phyloP scores from a whole-genome alignment of 345 rosid species.

The Dipteronia sinensis region DNA sequence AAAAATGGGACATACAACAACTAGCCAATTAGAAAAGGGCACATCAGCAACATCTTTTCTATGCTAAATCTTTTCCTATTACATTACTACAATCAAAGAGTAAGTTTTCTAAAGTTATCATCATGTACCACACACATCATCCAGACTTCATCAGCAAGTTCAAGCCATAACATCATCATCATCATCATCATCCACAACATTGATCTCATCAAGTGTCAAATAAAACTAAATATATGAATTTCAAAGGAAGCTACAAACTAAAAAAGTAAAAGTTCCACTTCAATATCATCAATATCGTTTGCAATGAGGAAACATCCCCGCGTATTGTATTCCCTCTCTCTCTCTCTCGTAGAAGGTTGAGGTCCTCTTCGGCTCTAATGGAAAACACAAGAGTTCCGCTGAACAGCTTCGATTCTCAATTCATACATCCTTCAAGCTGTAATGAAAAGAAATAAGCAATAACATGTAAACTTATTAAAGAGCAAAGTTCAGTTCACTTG shows the following conservation, averaged over 20 bases:
- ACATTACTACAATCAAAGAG: conserved; percentile 36
- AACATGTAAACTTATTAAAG: neutral
- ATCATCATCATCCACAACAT: conserved; percentile 35
- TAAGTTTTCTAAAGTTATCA: conserved; percentile 30
- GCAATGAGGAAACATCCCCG: conserved; percentile 15
- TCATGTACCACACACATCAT: conserved; percentile 26
- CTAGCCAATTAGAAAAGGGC: conserved; percentile 28
- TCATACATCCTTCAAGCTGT: conserved; percentile 25
- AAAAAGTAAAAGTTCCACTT: conserved; percentile 28
- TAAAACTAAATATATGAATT: conserved; percentile 33
- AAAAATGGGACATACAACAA: conserved; percentile 31
- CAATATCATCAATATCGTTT: conserved; percentile 6
- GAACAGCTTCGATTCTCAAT: conserved; percentile 20
- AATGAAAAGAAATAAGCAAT: conserved; percentile 5
- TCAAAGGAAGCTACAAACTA: conserved; percentile 21
- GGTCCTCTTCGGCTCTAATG: conserved; percentile 19
- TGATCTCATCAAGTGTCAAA: conserved; percentile 31
- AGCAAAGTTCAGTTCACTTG: neutral
- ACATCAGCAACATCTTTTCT: conserved; percentile 35
- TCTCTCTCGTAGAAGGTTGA: conserved; percentile 12
- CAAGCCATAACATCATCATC: conserved; percentile 32
- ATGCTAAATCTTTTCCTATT: conserved; percentile 40
- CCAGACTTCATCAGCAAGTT: conserved; percentile 10
- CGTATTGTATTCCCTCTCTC: conserved; percentile 14
- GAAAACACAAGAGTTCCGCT: conserved; percentile 19